phyloP scores from a whole-genome alignment of 2,329 filamentous ascomycete species.

The Neofusicoccum umdonicola region DNA sequence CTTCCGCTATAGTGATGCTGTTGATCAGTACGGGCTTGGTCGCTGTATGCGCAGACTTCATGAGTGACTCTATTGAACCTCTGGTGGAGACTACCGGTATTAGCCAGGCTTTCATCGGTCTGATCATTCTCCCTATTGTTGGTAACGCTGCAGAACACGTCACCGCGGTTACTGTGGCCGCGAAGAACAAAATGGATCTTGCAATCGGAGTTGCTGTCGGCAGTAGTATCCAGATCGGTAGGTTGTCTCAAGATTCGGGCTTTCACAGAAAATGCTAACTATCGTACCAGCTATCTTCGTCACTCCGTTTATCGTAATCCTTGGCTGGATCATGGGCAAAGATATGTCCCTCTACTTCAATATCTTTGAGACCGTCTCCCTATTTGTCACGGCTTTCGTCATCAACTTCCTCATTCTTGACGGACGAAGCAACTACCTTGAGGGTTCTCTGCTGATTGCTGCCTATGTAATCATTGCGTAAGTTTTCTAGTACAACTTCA shows the following conservation, averaged over 20 bases:
- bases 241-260: neutral
- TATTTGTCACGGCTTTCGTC: conserved; percentile 80
- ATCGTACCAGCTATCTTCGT: conserved; percentile 64
- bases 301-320: conserved; percentile 71
- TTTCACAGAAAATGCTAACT: conserved; percentile 20
- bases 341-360: conserved; percentile 66
- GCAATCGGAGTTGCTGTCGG: conserved; percentile 79
- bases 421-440: conserved; percentile 78
- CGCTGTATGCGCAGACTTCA: conserved; percentile 67
- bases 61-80: conserved; percentile 70
- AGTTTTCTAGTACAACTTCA: conserved; percentile 20
- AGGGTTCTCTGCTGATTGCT: conserved; percentile 72
- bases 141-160: conserved; percentile 81
- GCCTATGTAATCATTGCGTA: conserved; percentile 76
- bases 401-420: conserved; percentile 85
- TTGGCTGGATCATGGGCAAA: conserved; percentile 75
- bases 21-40: conserved; percentile 55
- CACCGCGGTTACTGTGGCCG: conserved; percentile 74
- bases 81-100: conserved; percentile 61
- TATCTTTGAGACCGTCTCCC: conserved; percentile 62
- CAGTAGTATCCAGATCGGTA: conserved; percentile 70
- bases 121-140: conserved; percentile 80
- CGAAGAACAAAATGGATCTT: conserved; percentile 83
- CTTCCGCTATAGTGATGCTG: conserved; percentile 55
- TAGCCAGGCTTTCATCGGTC: conserved; percentile 72